Base-by-base conservation (phyloP, 2,329 filamentous ascomycete genomes). In the Aspergillus brasiliensis region DNA sequence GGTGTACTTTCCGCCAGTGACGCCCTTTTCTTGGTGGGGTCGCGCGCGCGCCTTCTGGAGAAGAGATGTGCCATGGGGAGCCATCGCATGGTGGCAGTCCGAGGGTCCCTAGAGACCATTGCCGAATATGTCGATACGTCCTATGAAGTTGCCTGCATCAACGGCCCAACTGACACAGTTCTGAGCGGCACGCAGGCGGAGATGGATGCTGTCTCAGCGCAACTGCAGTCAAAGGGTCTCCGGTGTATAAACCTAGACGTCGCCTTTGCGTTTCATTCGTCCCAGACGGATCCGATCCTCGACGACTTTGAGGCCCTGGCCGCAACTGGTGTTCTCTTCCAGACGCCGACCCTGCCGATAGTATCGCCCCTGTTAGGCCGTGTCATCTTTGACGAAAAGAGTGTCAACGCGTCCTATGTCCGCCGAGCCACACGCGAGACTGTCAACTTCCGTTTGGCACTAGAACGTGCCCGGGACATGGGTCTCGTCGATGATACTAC, bases 121-220 rank as follows among this genome's bases (percentile, higher is more conserved):
- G 87, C 60, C 80, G 47, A 80, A 83, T 25, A 37, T 31, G 77
- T 74, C 21, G 5, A 53, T 15, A 71, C 49, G 8, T 17, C 7
- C 3, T 66, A 77, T 34, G 82, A 85, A 66, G 76, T 87, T 61
- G 88, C 91, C 15, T 95, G 91, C 78, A 84, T 92, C 72, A 96
- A 96, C 67, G 86, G 88, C 0, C 87, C 88, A 0, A 81, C 86
- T 53, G 90, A 92, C 71, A 92, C 88, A 8, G 91, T 95, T 2
- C 80, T 95, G n/a, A 86, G 85, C 62, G 77, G 84, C 15, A 83
- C 82, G 57, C 25, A 27, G 25, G 25, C 25, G 82, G 85, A 52
- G 80, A 86, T 40, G 81, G 88, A 61, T n/a, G n/a, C n/a, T n/a
- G 85, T 90, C 56, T 11, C 3, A 8, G 74, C 83, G 8, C 69